phyloP scores from a whole-genome alignment of 345 rosid genomes.

The Salix purpurea region DNA sequence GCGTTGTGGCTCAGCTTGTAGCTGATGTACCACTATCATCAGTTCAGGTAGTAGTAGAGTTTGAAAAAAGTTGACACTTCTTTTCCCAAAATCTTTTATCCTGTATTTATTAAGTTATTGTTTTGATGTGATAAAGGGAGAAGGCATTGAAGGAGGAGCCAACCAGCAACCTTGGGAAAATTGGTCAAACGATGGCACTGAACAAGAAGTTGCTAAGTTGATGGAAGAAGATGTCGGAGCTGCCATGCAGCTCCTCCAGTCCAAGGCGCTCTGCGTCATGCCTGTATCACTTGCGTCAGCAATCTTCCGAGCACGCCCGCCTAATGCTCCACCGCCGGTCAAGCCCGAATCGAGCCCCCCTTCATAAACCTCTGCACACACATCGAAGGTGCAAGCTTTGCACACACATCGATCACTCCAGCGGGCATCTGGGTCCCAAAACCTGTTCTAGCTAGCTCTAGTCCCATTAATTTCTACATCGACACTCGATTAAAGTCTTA shows the following conservation, averaged over 20 bases:
- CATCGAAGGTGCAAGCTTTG: background rate
- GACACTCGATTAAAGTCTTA: conserved; percentile 9
- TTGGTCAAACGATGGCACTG: conserved; percentile 71
- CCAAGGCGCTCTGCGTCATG: conserved; percentile 80
- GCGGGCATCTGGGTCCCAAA: conserved; percentile 10
- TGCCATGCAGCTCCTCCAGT: conserved; percentile 78
- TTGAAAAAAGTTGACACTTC: background rate
- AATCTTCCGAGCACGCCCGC: conserved; percentile 46
- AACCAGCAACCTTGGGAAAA: conserved; percentile 57
- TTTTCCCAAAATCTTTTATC: background rate
- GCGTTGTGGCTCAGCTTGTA: conserved; percentile 72
- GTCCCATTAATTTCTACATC: background rate
- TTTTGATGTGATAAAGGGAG: conserved; percentile 37
- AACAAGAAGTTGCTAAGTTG: conserved; percentile 62
- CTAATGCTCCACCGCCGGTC: conserved; percentile 30
- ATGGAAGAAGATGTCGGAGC: conserved; percentile 82
- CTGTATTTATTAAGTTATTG: background rate
- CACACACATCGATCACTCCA: background rate
- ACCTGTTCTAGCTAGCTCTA: background rate
- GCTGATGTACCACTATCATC: conserved; percentile 61
- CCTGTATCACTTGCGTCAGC: conserved; percentile 65
- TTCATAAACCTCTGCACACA: conserved; percentile 21
- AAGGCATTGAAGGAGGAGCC: conserved; percentile 41
- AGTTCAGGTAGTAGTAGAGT: conserved; percentile 41
- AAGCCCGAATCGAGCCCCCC: conserved; percentile 53